phyloP scores from a whole-genome alignment of 2,329 filamentous ascomycete species.

The Westerdykella sp. region DNA sequence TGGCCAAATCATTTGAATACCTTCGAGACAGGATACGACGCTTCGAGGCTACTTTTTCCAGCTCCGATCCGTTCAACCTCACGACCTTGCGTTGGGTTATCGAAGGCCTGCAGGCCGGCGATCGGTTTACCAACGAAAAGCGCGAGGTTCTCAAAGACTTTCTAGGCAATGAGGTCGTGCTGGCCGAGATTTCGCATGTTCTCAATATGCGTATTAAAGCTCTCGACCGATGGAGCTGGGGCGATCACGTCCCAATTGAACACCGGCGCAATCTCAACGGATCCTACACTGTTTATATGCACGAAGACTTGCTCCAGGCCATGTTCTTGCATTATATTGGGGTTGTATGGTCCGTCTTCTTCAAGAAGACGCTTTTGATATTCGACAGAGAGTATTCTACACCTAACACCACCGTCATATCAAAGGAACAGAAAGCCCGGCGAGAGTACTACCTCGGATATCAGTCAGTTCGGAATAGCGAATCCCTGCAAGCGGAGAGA shows the following conservation, averaged over 20 bases:
- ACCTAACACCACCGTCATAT: constrained; percentile 9
- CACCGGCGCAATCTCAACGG: constrained; percentile 27
- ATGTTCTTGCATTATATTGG: constrained; percentile 32
- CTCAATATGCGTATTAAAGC: constrained; percentile 27
- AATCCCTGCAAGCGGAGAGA: constrained; percentile 18
- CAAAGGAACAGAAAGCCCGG: constrained; percentile 16
- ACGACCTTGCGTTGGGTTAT: constrained; percentile 38
- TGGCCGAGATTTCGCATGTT: constrained; percentile 27
- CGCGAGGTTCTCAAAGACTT: constrained; percentile 31
- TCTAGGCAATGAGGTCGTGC: constrained; percentile 24
- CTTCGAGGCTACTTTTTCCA: constrained; percentile 18
- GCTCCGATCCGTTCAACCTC: constrained; percentile 27
- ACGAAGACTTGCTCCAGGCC: constrained; percentile 27
- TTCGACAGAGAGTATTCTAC: constrained; percentile 19
- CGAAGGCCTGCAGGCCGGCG: constrained; percentile 40
- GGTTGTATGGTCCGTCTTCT: constrained; percentile 28
- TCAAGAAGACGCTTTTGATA: constrained; percentile 18
- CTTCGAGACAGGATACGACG: constrained; percentile 14
- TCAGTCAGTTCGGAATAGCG: neutral
- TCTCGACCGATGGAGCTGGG: constrained; percentile 26
- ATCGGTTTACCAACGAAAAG: constrained; percentile 40
- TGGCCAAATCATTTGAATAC: constrained; percentile 7
- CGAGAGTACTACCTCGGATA: constrained; percentile 23
- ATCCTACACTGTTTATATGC: constrained; percentile 23
- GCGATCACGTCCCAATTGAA: constrained; percentile 23